A percentile compares a stretch with the other conserved stretches of the same genome.
Conservation (phyloP, 495 filamentous ascomycete genomes). For the Aspergillus bridgeri region DNA sequence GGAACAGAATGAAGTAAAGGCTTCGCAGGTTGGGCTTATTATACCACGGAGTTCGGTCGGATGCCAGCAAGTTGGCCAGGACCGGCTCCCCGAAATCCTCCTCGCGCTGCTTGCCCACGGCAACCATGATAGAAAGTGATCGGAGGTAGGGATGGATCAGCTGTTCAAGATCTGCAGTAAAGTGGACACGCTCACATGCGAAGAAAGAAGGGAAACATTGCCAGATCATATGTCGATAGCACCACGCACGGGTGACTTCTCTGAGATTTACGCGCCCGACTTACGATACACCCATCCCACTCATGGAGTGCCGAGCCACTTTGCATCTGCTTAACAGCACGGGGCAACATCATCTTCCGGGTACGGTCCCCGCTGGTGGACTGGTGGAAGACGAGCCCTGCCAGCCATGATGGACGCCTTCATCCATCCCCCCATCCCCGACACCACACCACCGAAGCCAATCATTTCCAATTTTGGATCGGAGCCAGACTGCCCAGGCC, state of each 20-base stretch:
- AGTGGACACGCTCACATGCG: neutral
- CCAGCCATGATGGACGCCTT: neutral
- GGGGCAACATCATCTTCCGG: neutral
- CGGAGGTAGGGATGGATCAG: neutral
- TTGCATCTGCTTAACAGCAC: neutral
- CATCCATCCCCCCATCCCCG: neutral
- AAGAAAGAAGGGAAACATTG: neutral
- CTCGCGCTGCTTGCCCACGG: constrained; percentile 27
- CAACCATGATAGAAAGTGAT: constrained; percentile 18
- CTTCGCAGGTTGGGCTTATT: constrained; percentile 58
- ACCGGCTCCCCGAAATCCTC: constrained; percentile 31
- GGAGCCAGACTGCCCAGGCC: neutral
- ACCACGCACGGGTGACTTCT: neutral
- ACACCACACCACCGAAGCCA: neutral
- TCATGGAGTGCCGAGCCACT: neutral
- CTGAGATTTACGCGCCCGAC: neutral
- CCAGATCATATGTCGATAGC: neutral
- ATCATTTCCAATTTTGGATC: neutral
- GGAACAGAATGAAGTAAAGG: constrained; percentile 61
- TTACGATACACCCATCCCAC: neutral
- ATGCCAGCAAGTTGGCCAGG: constrained; percentile 20
- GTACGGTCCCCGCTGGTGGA: constrained; percentile 2
- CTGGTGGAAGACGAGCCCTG: neutral
- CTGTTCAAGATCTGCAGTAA: neutral
- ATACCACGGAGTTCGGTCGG: constrained; percentile 48